Evolutionary conservation across 164 flowering plant species (phyloP).

Genomic region (Berberis thunbergii): DNA sequence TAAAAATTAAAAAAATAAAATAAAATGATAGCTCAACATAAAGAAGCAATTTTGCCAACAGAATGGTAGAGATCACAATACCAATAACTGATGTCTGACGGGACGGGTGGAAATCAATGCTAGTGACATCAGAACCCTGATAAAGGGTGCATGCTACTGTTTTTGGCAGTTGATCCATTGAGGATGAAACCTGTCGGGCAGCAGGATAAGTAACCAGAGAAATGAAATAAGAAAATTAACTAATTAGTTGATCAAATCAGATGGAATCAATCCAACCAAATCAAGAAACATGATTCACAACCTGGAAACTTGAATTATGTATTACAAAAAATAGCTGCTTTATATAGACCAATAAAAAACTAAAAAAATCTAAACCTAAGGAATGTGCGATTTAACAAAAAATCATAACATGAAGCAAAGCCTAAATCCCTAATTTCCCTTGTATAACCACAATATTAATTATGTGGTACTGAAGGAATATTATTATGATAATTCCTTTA

Average conservation of each 20-base stretch:
- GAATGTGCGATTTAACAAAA: no score
- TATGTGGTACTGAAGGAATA: no score
- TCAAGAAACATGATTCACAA: neutral
- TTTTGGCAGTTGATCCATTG: conserved; percentile 73
- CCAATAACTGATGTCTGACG: conserved; percentile 74
- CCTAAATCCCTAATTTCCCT: no score
- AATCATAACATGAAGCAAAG: no score
- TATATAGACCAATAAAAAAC: no score
- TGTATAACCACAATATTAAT: no score
- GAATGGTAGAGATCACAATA: conserved; percentile 9
- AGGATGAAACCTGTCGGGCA: conserved; percentile 52
- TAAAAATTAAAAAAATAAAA: conserved; percentile 1
- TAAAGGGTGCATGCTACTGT: conserved; percentile 52
- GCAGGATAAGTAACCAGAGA: conserved; percentile 62
- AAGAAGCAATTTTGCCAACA: no score
- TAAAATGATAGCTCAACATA: no score
- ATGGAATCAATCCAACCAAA: neutral
- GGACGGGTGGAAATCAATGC: conserved; percentile 94
- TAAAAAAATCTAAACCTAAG: no score
- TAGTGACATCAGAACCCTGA: conserved; percentile 70
- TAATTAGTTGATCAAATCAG: neutral
- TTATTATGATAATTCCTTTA: no score
- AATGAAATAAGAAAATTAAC: neutral
- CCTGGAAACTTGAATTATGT: no score
- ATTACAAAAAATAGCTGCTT: no score